Base-by-base conservation (phyloP, 2,329 filamentous ascomycete genomes). In the Pseudophaeomoniella oleicola region DNA sequence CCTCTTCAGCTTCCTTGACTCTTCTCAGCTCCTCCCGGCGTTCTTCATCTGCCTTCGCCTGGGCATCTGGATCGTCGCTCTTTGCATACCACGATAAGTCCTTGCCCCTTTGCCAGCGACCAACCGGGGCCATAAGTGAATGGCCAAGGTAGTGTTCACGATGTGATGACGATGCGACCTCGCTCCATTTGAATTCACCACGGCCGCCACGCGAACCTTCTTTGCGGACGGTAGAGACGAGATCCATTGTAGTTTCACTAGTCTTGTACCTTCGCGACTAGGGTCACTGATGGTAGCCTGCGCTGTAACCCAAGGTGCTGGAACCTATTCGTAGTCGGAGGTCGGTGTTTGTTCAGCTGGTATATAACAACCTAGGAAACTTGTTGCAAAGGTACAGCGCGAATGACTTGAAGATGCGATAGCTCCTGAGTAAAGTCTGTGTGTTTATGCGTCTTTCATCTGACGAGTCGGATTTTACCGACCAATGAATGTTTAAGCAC, bases 101-200 rank as follows among this genome's bases (percentile, higher is more conserved):
- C 41, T 75, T 77, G 5, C 80, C 78, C 53, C 88, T 78, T 51
- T 90, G 83, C 87, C 87, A 94, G 46, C 87, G 80, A 5, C 87
- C 87, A 3, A 94, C 86, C 0, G 87, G 84, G 0, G 87, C 87
- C 67, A 88, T 94, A 40, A 94, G 62, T 40, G 82, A 90, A 63
- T 94, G 87, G 36, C 87, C 87, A 5, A 94, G 79, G 57, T 80
- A 81, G 55, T 79, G 94, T 59, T 98, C 87, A 57, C 90, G 86
- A 52, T 94, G 87, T 15, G 72, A 64, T 35, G 86, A 92, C 45
- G 69, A 76, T 55, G 88, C 80, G 53, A 98, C 88, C 48, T 94
- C 86, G 46, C 88, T 82, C 90, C 90, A 96, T 62, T 79, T 87
- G 66, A 98, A 98, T 58, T 94, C 86, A 59, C 81, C 81, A 54